A percentile compares a stretch with the other conserved stretches of the same genome.
These are phyloP conservation scores for Fusarium pseudocircinatum DNA, from an alignment of 2,329 filamentous ascomycete species.

Conservation along the genomic window DNA sequence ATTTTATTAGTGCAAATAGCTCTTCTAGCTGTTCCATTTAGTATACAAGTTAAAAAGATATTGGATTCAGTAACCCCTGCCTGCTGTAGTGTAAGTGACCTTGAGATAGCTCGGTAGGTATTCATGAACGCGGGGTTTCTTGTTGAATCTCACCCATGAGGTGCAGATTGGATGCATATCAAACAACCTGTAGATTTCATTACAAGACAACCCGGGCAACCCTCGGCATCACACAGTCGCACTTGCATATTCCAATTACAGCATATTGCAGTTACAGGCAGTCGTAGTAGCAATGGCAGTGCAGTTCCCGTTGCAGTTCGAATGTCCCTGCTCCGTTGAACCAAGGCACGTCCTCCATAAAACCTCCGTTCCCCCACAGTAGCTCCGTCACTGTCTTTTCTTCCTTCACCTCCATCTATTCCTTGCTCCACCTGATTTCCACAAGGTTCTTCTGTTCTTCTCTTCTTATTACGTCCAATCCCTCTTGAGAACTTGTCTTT, in stretches of 20 bases:
- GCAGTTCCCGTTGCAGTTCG: neutral
- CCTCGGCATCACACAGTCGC: constrained; percentile 16
- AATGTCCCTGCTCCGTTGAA: constrained; percentile 11
- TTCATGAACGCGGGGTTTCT: constrained; percentile 31
- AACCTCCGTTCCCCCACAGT: constrained; percentile 28
- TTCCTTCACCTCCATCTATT: constrained; percentile 4
- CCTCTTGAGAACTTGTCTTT: neutral
- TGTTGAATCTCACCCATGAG: constrained; percentile 26
- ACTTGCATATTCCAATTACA: constrained; percentile 26
- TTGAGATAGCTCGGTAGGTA: neutral
- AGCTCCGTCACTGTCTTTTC: constrained; percentile 15
- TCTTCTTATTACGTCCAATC: constrained; percentile 20
- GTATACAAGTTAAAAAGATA: neutral
- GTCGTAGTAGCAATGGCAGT: neutral
- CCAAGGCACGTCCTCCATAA: constrained; percentile 57
- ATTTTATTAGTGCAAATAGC: neutral
- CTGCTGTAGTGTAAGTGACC: neutral
- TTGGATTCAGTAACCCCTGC: neutral
- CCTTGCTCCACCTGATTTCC: constrained; percentile 19
- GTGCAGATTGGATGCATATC: constrained; percentile 4
- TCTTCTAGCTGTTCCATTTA: neutral
- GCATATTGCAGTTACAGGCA: neutral
- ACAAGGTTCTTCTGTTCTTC: constrained; percentile 12
- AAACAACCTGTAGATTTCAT: constrained; percentile 5
- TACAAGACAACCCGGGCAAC: constrained; percentile 4